Conservation (phyloP, 768 basidiomycete species). For the Serpula lacrymans region DNA sequence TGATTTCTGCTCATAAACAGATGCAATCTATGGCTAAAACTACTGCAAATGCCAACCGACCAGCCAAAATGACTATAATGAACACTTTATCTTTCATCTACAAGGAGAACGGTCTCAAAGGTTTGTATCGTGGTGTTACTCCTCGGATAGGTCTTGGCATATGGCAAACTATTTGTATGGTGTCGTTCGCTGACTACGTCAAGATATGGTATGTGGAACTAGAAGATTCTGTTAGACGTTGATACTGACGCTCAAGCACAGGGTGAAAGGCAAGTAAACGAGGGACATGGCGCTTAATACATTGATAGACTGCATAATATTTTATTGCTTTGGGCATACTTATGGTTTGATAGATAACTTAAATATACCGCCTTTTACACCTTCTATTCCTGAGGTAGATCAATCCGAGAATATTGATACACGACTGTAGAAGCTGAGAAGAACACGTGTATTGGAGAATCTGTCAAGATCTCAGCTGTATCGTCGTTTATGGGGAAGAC, state of each 20-base stretch:
- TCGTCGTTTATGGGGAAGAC: too few species aligned
- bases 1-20: conserved; percentile 36
- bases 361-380: too few species aligned
- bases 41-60: conserved; percentile 68
- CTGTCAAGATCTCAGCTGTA: too few species aligned
- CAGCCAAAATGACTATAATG: conserved; percentile 86
- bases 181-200: conserved; percentile 95
- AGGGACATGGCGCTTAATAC: conserved; percentile 7
- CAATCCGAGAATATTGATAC: too few species aligned
- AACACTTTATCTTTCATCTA: conserved; percentile 95
- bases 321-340: conserved; percentile 9
- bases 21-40: conserved; percentile 99
- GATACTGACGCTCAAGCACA: conserved; percentile 21
- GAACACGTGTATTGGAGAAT: too few species aligned
- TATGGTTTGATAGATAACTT: conserved; percentile 18
- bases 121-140: conserved; percentile 95
- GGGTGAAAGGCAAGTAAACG: conserved; percentile 47
- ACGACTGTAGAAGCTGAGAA: too few species aligned
- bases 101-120: conserved; percentile 93
- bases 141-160: conserved; percentile 95
- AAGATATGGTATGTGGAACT: conserved; percentile 62
- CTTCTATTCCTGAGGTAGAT: too few species aligned
- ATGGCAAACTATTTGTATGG: conserved; percentile 99
- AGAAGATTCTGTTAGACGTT: neutral
- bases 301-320: conserved; percentile 21